phyloP scores from a whole-genome alignment of 208 protist genomes.

The Histomonas meleagridis region DNA sequence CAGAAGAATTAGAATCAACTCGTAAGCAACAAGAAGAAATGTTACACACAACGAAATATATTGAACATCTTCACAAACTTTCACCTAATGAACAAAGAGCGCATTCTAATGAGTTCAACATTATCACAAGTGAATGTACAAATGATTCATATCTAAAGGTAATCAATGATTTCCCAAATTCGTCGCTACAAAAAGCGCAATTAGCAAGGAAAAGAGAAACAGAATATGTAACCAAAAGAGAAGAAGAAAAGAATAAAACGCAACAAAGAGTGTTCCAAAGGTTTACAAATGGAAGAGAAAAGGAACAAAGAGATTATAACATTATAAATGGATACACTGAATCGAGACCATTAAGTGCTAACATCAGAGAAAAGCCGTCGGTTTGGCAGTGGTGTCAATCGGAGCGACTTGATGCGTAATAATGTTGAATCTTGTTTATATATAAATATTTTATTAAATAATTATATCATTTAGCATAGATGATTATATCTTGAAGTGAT shows the following conservation, averaged over 20 bases:
- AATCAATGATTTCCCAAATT: not conserved
- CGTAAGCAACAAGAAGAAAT: not conserved
- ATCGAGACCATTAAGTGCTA: not conserved
- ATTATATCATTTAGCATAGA: too few species aligned
- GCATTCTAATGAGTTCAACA: not conserved
- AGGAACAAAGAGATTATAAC: not conserved
- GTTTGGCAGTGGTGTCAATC: constrained; percentile 33
- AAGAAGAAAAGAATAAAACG: not conserved
- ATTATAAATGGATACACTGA: not conserved
- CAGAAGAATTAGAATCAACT: not conserved
- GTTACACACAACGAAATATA: too few species aligned
- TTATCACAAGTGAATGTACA: not conserved
- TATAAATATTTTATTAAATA: too few species aligned
- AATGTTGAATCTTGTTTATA: too few species aligned
- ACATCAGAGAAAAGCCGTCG: not conserved
- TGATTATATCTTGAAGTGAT: too few species aligned
- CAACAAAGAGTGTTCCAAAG: not conserved
- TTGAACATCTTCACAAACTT: too few species aligned
- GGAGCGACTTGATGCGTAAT: too few species aligned
- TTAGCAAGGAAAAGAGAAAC: not conserved
- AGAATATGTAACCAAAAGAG: not conserved
- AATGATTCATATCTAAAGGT: not conserved
- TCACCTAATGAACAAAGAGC: not conserved
- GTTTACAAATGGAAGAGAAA: not conserved
- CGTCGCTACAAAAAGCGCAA: not conserved